Conservation (phyloP, 1,284 basidiomycete genomes). For the Papiliotrema flavescens region DNA sequence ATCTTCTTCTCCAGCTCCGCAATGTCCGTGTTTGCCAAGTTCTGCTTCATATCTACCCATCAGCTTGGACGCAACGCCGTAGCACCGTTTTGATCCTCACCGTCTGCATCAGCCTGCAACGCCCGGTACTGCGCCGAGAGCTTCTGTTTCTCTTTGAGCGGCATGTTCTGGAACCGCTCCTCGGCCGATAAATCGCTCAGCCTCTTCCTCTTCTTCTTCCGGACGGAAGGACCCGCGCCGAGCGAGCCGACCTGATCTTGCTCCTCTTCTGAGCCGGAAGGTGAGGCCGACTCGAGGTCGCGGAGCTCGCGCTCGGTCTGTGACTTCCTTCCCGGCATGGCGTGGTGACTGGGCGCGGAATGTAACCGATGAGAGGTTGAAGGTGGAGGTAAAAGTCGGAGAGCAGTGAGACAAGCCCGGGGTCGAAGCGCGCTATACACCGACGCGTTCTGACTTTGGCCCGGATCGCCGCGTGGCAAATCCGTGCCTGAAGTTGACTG, state of each 20-base stretch:
- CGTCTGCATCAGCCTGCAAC: slow-evolving; percentile 31
- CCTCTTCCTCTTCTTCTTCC: neutral
- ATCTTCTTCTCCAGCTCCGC: slow-evolving; percentile 19
- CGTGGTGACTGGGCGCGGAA: too few relatives aligned
- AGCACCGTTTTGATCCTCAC: slow-evolving; percentile 13
- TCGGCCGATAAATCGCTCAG: slow-evolving; percentile 8
- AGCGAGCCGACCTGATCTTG: neutral
- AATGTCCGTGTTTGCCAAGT: slow-evolving; percentile 26
- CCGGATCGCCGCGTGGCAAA: too few relatives aligned
- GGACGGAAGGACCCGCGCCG: neutral
- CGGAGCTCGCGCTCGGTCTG: neutral
- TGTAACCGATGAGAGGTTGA: neutral
- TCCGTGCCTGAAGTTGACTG: too few relatives aligned
- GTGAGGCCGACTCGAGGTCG: neutral
- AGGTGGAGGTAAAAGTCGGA: neutral
- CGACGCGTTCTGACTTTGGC: too few relatives aligned
- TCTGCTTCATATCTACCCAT: slow-evolving; percentile 27
- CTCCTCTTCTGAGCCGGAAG: neutral
- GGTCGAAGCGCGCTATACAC: neutral
- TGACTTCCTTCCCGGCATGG: neutral
- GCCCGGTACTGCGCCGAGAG: slow-evolving; percentile 21
- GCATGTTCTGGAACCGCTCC: slow-evolving; percentile 28
- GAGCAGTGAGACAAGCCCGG: neutral
- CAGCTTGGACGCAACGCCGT: neutral
- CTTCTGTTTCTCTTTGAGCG: slow-evolving; percentile 22